Conservation (phyloP, 2,329 filamentous ascomycete genomes). For the Bertia moriformis region DNA sequence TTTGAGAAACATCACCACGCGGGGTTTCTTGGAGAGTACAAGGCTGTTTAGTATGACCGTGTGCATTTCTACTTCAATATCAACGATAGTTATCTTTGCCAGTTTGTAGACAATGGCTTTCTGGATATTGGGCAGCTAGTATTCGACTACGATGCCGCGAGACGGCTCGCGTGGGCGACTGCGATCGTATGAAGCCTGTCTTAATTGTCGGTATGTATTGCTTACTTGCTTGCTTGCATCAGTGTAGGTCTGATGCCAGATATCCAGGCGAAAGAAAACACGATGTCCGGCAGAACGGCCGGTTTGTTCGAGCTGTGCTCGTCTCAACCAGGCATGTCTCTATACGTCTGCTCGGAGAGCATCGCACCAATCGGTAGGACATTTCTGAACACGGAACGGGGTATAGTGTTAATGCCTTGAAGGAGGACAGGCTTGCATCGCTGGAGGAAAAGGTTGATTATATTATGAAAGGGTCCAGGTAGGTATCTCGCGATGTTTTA, state of each 20-base stretch:
- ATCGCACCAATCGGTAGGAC: constrained; percentile 25
- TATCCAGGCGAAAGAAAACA: constrained; percentile 28
- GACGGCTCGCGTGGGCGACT: background rate
- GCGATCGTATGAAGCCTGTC: constrained; percentile 24
- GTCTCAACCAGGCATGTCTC: constrained; percentile 31
- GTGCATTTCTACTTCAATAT: background rate
- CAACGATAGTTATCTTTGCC: background rate
- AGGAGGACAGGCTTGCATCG: constrained; percentile 34
- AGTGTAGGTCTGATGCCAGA: constrained; percentile 4
- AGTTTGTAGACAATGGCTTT: background rate
- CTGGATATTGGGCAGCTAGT: too few relatives aligned
- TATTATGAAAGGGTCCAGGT: constrained; percentile 26
- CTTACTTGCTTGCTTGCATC: background rate
- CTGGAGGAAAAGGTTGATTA: constrained; percentile 35
- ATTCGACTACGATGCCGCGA: too few relatives aligned
- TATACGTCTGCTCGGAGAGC: constrained; percentile 17
- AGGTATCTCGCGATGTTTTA: constrained; percentile 1
- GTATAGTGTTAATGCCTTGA: constrained; percentile 1
- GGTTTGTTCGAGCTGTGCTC: constrained; percentile 31
- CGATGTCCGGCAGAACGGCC: constrained; percentile 35
- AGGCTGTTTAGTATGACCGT: background rate
- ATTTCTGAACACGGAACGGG: background rate
- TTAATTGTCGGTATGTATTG: constrained; percentile 30
- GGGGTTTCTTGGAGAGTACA: background rate
- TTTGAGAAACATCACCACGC: background rate